Evolutionary conservation across 495 filamentous ascomycete genomes (phyloP).

Genomic region (Recurvomyces mirabilis): DNA sequence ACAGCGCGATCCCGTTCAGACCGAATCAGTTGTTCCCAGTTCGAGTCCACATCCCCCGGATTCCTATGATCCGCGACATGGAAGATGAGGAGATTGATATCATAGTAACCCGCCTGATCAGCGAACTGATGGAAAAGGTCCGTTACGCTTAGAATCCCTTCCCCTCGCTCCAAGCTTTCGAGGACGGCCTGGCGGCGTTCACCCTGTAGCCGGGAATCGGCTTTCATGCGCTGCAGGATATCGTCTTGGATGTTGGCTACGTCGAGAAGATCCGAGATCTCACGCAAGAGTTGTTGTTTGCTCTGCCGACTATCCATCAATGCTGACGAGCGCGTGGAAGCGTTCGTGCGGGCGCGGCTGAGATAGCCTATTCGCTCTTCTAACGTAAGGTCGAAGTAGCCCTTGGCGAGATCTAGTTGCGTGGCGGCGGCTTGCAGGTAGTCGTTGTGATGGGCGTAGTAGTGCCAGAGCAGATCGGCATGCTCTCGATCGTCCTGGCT

Average conservation of each 20-base stretch:
- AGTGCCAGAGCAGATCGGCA: slow-evolving; percentile 87
- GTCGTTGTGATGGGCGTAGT: slow-evolving; percentile 64
- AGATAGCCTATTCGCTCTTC: slow-evolving; percentile 80
- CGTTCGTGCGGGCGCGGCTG: slow-evolving; percentile 75
- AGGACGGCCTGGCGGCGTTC: slow-evolving; percentile 52
- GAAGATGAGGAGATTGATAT: slow-evolving; percentile 85
- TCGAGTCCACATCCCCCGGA: slow-evolving; percentile 62
- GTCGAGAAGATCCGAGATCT: slow-evolving; percentile 77
- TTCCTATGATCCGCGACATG: slow-evolving; percentile 80
- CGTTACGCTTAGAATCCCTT: slow-evolving; percentile 54
- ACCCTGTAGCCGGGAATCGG: slow-evolving; percentile 52
- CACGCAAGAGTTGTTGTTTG: slow-evolving; percentile 66
- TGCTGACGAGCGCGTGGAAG: slow-evolving; percentile 53
- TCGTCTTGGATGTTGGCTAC: slow-evolving; percentile 93
- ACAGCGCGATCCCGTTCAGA: slow-evolving; percentile 52
- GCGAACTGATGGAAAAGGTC: slow-evolving; percentile 88
- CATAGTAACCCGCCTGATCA: slow-evolving; percentile 79
- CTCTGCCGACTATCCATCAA: slow-evolving; percentile 57
- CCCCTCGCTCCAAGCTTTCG: slow-evolving; percentile 50
- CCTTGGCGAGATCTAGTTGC: slow-evolving; percentile 71
- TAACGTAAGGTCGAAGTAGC: slow-evolving; percentile 60
- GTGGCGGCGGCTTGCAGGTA: slow-evolving; percentile 81
- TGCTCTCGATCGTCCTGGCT: slow-evolving; percentile 55
- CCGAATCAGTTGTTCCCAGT: slow-evolving; percentile 75
- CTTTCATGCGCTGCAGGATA: slow-evolving; percentile 64